Base-by-base conservation (phyloP, 345 rosid genomes). In the Tarenaya hassleriana region DNA sequence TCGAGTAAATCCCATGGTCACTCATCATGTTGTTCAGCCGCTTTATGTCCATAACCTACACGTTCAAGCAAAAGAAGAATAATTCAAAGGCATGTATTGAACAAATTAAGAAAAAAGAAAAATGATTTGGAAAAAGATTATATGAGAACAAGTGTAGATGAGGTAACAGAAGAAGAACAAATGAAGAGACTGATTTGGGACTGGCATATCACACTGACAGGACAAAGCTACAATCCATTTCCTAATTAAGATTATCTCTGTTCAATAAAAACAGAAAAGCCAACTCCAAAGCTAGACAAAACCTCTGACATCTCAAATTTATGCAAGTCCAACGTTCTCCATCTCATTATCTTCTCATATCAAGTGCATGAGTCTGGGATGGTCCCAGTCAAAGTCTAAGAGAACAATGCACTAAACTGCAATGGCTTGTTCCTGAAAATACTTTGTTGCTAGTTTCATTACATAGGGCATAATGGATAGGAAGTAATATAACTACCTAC, bases 21-120 rank as follows among this genome's bases (percentile, higher is more conserved):
- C 95, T 87, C 80, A 75, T 87, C 87, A 84, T 84, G 73, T 84
- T 91, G 69, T 91, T 91, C 41, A 91, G 54, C 5, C 83, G 67
- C 66, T 77, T 87, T 50, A 91, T 82, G 63, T 82, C 89, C 84
- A 76, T 70, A 40, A 84, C 96, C 98, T 86, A 62, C 59, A 68
- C 15, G 16, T 34, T 35, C 11, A 60, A 64, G 10, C 14, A 52
- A 52, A 20, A 38, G 17, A 18, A 18, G 49, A 18, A 49, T 29
- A 13, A 34, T 8, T 14, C 20, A 61, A 32, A 15, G 3, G 2
- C 7, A 33, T 7, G 9, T 41, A 6, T 41, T 31, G 37, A 32
- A 42, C 29, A n/a, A 34, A 20, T 11, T 57, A 57, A 6, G 24
- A 10, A 9, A 56, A 29, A 35, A 41, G 4, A 37, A 24, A 24